A percentile compares a stretch with the other conserved stretches of the same genome.
These are phyloP conservation scores for Cystobasidiaceae sp. DNA, from an alignment of 1,284 basidiomycete species.

Conservation along the genomic window DNA sequence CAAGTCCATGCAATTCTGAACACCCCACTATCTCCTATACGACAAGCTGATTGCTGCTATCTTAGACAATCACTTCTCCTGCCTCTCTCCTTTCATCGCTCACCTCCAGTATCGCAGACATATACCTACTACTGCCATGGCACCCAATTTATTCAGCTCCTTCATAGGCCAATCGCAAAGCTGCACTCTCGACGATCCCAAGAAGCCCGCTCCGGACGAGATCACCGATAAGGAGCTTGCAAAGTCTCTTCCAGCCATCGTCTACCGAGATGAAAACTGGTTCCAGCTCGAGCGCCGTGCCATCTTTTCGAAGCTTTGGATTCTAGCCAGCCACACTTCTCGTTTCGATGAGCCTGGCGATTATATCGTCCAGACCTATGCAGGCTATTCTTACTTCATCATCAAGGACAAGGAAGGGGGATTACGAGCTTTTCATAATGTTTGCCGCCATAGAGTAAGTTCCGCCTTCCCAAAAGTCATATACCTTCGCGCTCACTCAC, in stretches of 20 bases:
- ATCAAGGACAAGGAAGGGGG: constrained; percentile 36
- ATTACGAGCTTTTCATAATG: constrained; percentile 20
- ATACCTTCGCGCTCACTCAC: constrained; percentile 19
- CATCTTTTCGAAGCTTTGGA: constrained; percentile 42
- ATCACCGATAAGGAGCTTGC: background rate
- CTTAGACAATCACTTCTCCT: no score
- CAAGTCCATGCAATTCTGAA: no score
- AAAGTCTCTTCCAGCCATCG: constrained; percentile 7
- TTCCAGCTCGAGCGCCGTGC: constrained; percentile 42
- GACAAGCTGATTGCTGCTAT: no score
- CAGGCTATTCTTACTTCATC: constrained; percentile 36
- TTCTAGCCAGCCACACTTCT: constrained; percentile 36
- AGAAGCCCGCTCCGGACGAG: background rate
- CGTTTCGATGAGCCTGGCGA: constrained; percentile 41
- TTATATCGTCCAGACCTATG: constrained; percentile 37
- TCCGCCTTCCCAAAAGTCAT: background rate
- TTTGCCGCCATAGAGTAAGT: constrained; percentile 22
- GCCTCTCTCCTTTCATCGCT: no score
- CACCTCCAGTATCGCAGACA: background rate
- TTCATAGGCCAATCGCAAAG: background rate
- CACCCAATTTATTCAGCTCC: background rate
- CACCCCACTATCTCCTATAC: no score
- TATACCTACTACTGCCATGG: background rate
- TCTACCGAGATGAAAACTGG: background rate
- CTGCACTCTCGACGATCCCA: background rate